Base-by-base conservation (phyloP, 176 grass and related monocot species). In the Canna indica region DNA sequence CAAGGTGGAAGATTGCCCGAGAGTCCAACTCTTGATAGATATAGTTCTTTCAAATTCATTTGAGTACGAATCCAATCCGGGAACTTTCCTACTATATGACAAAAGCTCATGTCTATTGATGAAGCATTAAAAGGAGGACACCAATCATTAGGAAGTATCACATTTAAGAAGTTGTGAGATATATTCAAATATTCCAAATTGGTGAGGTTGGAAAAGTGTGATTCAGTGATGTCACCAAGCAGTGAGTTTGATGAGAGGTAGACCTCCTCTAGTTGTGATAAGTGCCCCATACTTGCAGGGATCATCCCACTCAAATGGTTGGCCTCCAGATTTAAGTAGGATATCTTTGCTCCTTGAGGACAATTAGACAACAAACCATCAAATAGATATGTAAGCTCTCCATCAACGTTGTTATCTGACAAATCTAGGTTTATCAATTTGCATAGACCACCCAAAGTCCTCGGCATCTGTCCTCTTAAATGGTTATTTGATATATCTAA, bases 281-380 rank as follows among this genome's bases (percentile, higher is more conserved):
- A 26, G 36, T 36, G 28, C 5, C 78, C 59, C 1, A 75, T 24
- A 33, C 18, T 69, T 7, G 62, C 32, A 53, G 78, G 60, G 4
- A 68, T 33, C 3, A 5, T 53, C 36, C 59, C 60, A 17, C 45
- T 81, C 31, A 81, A 75, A 34, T 67, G 31, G 75, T 73, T 81
- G 47, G 0, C 2, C 1, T 3, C 0, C 3, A 61, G 1, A 1
- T 18, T 0, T 1, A 61, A 31, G 59, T 0, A 47, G 1, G 14
- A 11, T 61, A 61, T 4, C 10, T 30, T 10, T 29, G 59, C 12
- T 7, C 59, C 59, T 62, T 33, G 59, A 28, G 59, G 13, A 32
- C 59, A 60, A 15, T 13, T 15, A 60, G 58, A 61, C 3, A 60
- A 32, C 0, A 60, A 31, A 60, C 58, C 58, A 60, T 60, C 26